phyloP scores from a whole-genome alignment of 73 alveolate species.

The Paramecium sexaurelia region DNA sequence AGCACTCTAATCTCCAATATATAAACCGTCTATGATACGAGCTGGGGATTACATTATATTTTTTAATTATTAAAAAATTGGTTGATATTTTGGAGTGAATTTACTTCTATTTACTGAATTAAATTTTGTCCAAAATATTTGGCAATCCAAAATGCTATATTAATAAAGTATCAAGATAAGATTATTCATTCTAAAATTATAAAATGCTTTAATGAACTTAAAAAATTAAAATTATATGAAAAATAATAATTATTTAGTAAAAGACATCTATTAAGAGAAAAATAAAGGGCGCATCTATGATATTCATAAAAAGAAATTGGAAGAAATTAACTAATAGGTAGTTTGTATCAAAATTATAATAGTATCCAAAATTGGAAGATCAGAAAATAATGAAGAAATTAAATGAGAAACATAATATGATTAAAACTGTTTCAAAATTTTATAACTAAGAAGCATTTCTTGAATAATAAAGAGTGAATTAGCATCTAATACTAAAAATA shows the following conservation, averaged over 20 bases:
- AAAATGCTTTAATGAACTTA: not conserved
- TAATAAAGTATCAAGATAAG: not conserved
- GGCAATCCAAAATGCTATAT: too few species aligned
- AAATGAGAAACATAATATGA: not conserved
- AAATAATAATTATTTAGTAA: not conserved
- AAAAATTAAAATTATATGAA: not conserved
- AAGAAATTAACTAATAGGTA: conserved; percentile 35
- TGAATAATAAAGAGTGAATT: conserved; percentile 15
- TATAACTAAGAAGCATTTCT: conserved; percentile 23
- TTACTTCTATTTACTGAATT: not conserved
- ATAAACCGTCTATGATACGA: conserved; percentile 18
- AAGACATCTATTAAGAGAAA: conserved; percentile 30
- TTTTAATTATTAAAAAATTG: not conserved
- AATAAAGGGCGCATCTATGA: not conserved
- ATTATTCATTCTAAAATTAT: not conserved
- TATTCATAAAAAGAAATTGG: conserved; percentile 40
- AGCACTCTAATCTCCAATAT: conserved; percentile 8
- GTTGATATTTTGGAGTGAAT: not conserved
- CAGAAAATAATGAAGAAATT: conserved; percentile 31
- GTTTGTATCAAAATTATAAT: not conserved
- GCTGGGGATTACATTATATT: not conserved
- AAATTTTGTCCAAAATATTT: not conserved
- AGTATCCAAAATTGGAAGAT: conserved; percentile 1
- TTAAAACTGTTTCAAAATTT: conserved; percentile 22
- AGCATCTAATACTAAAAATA: not conserved